Conservation (phyloP, 2,329 filamentous ascomycete genomes). For the Colletotrichum paranaense region DNA sequence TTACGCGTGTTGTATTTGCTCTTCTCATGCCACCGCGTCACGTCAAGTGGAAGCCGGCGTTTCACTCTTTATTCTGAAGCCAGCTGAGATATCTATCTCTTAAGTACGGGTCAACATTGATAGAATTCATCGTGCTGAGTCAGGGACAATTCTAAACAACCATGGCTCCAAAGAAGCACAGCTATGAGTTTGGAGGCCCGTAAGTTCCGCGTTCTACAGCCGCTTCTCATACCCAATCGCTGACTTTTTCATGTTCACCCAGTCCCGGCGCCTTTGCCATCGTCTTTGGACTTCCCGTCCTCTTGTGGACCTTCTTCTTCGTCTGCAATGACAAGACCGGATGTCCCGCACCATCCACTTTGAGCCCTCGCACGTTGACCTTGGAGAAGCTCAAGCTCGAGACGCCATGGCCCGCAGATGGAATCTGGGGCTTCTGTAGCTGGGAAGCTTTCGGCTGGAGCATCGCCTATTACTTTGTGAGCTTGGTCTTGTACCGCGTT, state of each 20-base stretch:
- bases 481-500: conserved; percentile 75
- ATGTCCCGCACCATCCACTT: conserved; percentile 82
- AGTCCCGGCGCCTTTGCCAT: conserved; percentile 80
- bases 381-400: conserved; percentile 78
- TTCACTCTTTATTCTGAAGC: no score
- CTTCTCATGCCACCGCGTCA: neutral
- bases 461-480: conserved; percentile 80
- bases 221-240: accelerated
- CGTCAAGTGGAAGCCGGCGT: neutral
- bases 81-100: no score
- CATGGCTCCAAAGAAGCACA: conserved; percentile 33
- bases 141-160: neutral
- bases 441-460: conserved; percentile 74
- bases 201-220: conserved; percentile 36
- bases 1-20: neutral
- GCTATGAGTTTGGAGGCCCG: conserved; percentile 49
- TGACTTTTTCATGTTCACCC: neutral
- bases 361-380: conserved; percentile 75
- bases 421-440: conserved; percentile 74
- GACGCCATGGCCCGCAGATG: conserved; percentile 79
- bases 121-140: neutral
- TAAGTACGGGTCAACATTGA: neutral
- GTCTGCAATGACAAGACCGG: conserved; percentile 89
- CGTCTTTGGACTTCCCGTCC: conserved; percentile 79
- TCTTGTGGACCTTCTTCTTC: conserved; percentile 80